Evolutionary conservation across 352 stramenopile genomes (phyloP).

Genomic region (Globisporangium mamillatum): DNA sequence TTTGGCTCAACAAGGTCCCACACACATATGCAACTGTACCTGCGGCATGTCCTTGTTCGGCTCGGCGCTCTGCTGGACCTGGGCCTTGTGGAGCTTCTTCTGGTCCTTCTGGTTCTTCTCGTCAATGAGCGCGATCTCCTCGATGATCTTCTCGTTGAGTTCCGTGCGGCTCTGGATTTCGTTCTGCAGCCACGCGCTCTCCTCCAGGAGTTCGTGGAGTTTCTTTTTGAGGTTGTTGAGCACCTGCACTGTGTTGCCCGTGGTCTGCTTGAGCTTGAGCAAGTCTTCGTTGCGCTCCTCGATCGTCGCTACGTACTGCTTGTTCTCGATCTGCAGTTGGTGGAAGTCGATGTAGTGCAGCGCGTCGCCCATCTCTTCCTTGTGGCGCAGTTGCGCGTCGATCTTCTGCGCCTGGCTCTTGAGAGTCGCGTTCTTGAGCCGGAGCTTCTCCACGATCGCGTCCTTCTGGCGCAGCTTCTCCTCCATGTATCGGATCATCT

Average conservation of each 20-base stretch:
- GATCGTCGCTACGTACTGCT: constrained; percentile 94
- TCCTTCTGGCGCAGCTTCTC: constrained; percentile 93
- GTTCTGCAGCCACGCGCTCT: constrained; percentile 74
- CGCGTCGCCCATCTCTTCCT: constrained; percentile 94
- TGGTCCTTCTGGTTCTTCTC: constrained; percentile 73
- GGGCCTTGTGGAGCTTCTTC: constrained; percentile 49
- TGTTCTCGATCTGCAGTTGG: constrained; percentile 96
- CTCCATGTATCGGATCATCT: constrained; percentile 95
- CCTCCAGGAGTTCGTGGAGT: constrained; percentile 80
- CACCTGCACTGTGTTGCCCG: constrained; percentile 85
- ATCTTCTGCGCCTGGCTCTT: constrained; percentile 92
- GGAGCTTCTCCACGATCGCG: constrained; percentile 90
- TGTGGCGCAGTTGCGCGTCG: constrained; percentile 89
- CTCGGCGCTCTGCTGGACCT: constrained; percentile 65
- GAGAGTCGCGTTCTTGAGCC: constrained; percentile 92
- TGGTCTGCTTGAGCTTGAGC: constrained; percentile 90
- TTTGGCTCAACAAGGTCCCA: not conserved
- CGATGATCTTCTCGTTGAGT: constrained; percentile 85
- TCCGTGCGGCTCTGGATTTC: constrained; percentile 83
- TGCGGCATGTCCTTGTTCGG: constrained; percentile 85
- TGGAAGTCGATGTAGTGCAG: constrained; percentile 97
- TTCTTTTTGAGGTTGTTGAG: constrained; percentile 92
- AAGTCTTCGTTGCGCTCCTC: constrained; percentile 94
- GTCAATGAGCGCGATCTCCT: constrained; percentile 67
- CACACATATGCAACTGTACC: constrained; percentile 19